Conservation (phyloP, 2,329 filamentous ascomycete genomes). For the Cladophialophora yegresii region DNA sequence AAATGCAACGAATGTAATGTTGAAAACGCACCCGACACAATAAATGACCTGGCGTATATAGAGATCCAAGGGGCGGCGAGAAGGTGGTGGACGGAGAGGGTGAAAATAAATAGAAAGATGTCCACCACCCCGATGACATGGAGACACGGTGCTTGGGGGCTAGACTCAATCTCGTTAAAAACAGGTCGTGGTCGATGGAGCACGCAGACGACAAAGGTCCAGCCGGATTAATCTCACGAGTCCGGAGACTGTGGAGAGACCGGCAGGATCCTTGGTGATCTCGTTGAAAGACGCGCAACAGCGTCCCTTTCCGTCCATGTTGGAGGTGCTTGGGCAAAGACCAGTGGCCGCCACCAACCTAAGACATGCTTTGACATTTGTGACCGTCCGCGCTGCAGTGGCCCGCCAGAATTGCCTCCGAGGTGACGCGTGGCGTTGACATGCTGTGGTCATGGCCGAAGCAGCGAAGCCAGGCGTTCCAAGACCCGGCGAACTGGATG, state of each 20-base stretch:
- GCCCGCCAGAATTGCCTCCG: background rate
- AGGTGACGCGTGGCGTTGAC: background rate
- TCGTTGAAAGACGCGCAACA: slow-evolving; percentile 2
- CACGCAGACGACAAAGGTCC: slow-evolving; percentile 3
- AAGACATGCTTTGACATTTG: background rate
- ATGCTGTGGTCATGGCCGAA: background rate
- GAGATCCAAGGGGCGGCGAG: background rate
- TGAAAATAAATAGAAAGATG: background rate
- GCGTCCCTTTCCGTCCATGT: background rate
- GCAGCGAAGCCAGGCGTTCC: background rate
- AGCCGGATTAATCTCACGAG: slow-evolving; percentile 12
- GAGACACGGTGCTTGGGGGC: background rate
- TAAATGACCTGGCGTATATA: background rate
- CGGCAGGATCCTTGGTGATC: slow-evolving; percentile 6
- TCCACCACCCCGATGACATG: background rate
- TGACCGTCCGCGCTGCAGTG: background rate
- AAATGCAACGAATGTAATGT: slow-evolving; percentile 6
- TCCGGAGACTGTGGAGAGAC: slow-evolving; percentile 20
- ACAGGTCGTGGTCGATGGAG: background rate
- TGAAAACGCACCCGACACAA: background rate
- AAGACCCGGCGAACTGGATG: background rate
- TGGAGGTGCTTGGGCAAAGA: background rate
- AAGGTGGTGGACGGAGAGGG: background rate
- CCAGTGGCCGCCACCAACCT: background rate
- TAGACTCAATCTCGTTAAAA: slow-evolving; percentile 8